phyloP scores from a whole-genome alignment of 805 yeast species.

The Ogataea nonfermentans region DNA sequence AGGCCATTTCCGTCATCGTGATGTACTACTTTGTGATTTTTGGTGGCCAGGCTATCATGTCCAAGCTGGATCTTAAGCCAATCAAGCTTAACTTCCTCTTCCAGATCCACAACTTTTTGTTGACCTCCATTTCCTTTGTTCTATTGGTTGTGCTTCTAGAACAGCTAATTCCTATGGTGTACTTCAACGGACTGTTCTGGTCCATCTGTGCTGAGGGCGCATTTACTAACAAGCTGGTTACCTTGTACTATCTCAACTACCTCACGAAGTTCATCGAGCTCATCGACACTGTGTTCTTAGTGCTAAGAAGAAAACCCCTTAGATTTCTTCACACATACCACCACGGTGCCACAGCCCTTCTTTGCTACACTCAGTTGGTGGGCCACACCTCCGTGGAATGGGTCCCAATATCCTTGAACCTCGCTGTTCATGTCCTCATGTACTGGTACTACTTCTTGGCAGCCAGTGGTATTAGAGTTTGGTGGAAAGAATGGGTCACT shows the following conservation, averaged over 20 bases:
- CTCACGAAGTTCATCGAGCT: slow-evolving; percentile 87
- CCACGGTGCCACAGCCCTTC: slow-evolving; percentile 95
- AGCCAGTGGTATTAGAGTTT: slow-evolving; percentile 89
- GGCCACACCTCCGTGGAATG: slow-evolving; percentile 91
- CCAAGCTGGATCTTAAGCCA: slow-evolving; percentile 52
- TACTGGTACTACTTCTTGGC: slow-evolving; percentile 95
- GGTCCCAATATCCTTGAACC: slow-evolving; percentile 89
- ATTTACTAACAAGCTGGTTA: slow-evolving; percentile 81
- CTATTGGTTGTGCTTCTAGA: slow-evolving; percentile 73
- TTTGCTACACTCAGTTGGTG: slow-evolving; percentile 89
- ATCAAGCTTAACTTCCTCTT: slow-evolving; percentile 72
- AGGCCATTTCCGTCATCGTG: slow-evolving; percentile 50
- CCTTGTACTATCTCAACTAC: slow-evolving; percentile 87
- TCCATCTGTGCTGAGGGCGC: slow-evolving; percentile 77
- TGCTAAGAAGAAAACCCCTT: slow-evolving; percentile 85
- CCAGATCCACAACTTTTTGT: slow-evolving; percentile 79
- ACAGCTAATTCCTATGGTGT: slow-evolving; percentile 79
- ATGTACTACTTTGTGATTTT: slow-evolving; percentile 79
- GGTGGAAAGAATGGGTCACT: slow-evolving; percentile 99
- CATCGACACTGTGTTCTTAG: slow-evolving; percentile 87
- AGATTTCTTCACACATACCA: slow-evolving; percentile 94
- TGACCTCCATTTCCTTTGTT: slow-evolving; percentile 66
- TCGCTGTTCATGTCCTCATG: slow-evolving; percentile 94
- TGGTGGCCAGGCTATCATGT: slow-evolving; percentile 74
- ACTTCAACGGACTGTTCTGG: slow-evolving; percentile 72